Percentiles rank a stretch among this genome's conserved stretches.
These are phyloP conservation scores for Coix lacrymajobi DNA, from an alignment of 176 grass and related monocot species.

Conservation along the genomic window DNA sequence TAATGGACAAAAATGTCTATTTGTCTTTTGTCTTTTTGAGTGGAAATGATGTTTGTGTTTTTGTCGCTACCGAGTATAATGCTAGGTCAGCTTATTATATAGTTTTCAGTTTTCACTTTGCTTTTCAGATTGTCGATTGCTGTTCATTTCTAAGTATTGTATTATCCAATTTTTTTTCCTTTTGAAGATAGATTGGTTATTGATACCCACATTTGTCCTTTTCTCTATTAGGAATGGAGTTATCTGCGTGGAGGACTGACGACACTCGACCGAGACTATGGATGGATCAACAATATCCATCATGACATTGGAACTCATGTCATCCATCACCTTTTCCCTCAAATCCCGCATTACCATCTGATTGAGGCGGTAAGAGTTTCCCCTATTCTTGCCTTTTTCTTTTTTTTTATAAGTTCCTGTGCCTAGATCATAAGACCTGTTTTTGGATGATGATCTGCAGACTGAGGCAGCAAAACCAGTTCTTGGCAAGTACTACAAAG, in stretches of 20 bases:
- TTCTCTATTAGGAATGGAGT: constrained; percentile 70
- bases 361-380: constrained; percentile 67
- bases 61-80: neutral
- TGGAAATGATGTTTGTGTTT: neutral
- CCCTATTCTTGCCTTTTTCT: neutral
- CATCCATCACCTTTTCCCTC: constrained; percentile 91
- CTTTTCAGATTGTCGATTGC: neutral
- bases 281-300: constrained; percentile 88
- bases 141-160: neutral
- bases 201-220: constrained; percentile 12
- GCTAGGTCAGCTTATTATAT: neutral
- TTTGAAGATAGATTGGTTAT: neutral
- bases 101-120: neutral
- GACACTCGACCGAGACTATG: constrained; percentile 88
- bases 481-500: constrained; percentile 86
- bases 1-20: constrained; percentile 2
- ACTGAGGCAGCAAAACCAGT: constrained; percentile 86
- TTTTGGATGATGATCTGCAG: constrained; percentile 44
- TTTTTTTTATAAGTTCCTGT: neutral
- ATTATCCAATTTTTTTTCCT: neutral
- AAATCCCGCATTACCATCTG: constrained; percentile 94
- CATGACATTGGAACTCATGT: constrained; percentile 98
- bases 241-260: constrained; percentile 92
- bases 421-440: constrained; percentile 9
- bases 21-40: neutral